Percentiles rank a stretch among this genome's conserved stretches.
Evolutionary conservation across 2,329 filamentous ascomycete genomes (phyloP).

Genomic region (Aspergillus felis): DNA sequence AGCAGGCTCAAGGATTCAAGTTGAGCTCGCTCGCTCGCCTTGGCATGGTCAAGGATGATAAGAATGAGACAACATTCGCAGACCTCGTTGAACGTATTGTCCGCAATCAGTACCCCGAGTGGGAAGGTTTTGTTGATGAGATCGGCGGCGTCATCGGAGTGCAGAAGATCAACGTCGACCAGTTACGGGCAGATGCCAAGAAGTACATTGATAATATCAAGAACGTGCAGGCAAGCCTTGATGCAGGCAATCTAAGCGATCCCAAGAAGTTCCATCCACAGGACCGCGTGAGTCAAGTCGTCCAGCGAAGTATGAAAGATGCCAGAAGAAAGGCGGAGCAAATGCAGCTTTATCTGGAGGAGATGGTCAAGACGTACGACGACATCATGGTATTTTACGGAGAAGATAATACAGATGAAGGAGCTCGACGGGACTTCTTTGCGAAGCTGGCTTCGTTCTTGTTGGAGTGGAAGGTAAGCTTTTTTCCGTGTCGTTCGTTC

Average conservation of each 20-base stretch:
- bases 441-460: conserved; percentile 87
- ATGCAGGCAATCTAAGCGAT: conserved; percentile 90
- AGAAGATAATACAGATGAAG: conserved; percentile 87
- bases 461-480: conserved; percentile 75
- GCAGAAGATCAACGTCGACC: conserved; percentile 93
- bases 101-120: conserved; percentile 92
- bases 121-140: conserved; percentile 83
- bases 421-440: conserved; percentile 92
- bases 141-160: conserved; percentile 72
- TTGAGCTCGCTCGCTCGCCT: conserved; percentile 87
- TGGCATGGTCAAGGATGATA: conserved; percentile 98
- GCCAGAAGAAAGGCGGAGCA: conserved; percentile 93
- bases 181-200: conserved; percentile 80
- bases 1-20: conserved; percentile 97
- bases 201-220: conserved; percentile 93
- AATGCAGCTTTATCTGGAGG: conserved; percentile 86
- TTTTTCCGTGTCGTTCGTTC: conserved; percentile 5
- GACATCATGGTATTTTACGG: conserved; percentile 97
- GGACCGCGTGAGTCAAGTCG: conserved; percentile 86
- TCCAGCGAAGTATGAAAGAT: conserved; percentile 94
- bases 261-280: conserved; percentile 97
- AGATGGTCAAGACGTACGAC: conserved; percentile 86
- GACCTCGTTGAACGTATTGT: conserved; percentile 96
- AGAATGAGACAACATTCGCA: conserved; percentile 94
- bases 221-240: conserved; percentile 87